Evolutionary conservation across 1,284 basidiomycete species (phyloP).

Genomic region (Rhodotorula sp.): DNA sequence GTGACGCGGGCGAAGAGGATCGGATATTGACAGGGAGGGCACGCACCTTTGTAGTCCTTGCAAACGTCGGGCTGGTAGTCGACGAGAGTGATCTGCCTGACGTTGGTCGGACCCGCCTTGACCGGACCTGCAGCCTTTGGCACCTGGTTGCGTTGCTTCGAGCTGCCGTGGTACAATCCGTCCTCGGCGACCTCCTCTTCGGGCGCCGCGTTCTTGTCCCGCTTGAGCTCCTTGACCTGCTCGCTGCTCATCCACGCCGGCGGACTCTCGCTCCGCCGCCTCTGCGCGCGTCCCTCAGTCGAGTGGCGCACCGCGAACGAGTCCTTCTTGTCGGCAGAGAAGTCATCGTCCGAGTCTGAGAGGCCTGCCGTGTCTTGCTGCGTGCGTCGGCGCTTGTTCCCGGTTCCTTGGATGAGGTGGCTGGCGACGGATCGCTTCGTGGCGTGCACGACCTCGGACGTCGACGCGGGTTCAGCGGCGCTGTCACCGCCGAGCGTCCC

Average conservation of each 20-base stretch:
- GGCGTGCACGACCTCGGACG: conserved; percentile 33
- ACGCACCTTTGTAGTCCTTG: conserved; percentile 94
- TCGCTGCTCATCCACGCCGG: conserved; percentile 38
- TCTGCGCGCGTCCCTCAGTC: conserved; percentile 3
- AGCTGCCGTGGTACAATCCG: conserved; percentile 82
- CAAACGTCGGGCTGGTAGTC: conserved; percentile 99
- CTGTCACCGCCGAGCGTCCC: neutral
- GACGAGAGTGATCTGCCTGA: conserved; percentile 89
- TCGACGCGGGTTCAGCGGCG: conserved; percentile 1
- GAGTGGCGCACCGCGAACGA: conserved; percentile 35
- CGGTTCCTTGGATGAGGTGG: conserved; percentile 40
- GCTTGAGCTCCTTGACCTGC: conserved; percentile 24
- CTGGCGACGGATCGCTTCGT: conserved; percentile 19
- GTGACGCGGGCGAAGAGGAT: neutral
- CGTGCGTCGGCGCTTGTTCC: conserved; percentile 23
- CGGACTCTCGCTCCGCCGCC: conserved; percentile 30
- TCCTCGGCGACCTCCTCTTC: conserved; percentile 59
- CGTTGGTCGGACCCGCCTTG: conserved; percentile 62
- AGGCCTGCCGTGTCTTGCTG: conserved; percentile 4
- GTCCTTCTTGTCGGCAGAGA: conserved; percentile 1
- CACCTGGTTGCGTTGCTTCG: conserved; percentile 71
- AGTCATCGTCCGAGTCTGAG: conserved; percentile 29
- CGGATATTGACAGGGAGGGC: conserved; percentile 5
- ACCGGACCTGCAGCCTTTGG: conserved; percentile 42
- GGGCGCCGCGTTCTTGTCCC: conserved; percentile 16